A percentile compares a stretch with the other conserved stretches of the same genome.
phyloP scores from a whole-genome alignment of 805 yeast species.

The Pichia gijzeniarum region DNA sequence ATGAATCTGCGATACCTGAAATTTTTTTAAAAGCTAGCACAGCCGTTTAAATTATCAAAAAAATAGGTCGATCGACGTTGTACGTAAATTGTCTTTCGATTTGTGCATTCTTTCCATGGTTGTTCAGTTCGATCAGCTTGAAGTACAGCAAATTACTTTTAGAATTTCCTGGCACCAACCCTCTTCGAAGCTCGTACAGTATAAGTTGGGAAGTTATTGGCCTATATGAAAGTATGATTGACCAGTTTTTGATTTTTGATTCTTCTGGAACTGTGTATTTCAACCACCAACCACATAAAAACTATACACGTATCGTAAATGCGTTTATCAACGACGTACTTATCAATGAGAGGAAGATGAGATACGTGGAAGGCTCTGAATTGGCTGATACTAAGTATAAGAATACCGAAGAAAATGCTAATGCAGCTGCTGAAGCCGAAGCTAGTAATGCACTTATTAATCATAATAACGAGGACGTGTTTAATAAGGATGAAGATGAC shows the following conservation, averaged over 20 bases:
- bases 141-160: no score
- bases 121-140: no score
- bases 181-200: no score
- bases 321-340: slow-evolving; percentile 43
- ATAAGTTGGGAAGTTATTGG: no score
- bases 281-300: slow-evolving; percentile 36
- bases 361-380: slow-evolving; percentile 20
- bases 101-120: background rate
- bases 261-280: slow-evolving; percentile 49
- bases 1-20: background rate
- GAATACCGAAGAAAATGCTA: background rate
- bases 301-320: slow-evolving; percentile 38
- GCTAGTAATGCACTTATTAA: slow-evolving; percentile 4
- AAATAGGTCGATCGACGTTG: no score
- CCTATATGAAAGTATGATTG: no score
- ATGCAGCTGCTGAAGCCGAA: slow-evolving; percentile 3
- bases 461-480: background rate
- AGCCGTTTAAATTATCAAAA: no score
- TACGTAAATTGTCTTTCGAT: no score
- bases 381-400: background rate
- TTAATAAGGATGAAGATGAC: slow-evolving; percentile 5
- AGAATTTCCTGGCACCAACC: no score
- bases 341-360: slow-evolving; percentile 34
- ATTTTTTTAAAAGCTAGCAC: background rate
- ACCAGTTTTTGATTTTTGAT: slow-evolving; percentile 43